Evolutionary conservation across 176 grass and related monocot genomes (phyloP), one percentile per base, ranked within the genome.

Genomic region (Carex kokanica): DNA sequence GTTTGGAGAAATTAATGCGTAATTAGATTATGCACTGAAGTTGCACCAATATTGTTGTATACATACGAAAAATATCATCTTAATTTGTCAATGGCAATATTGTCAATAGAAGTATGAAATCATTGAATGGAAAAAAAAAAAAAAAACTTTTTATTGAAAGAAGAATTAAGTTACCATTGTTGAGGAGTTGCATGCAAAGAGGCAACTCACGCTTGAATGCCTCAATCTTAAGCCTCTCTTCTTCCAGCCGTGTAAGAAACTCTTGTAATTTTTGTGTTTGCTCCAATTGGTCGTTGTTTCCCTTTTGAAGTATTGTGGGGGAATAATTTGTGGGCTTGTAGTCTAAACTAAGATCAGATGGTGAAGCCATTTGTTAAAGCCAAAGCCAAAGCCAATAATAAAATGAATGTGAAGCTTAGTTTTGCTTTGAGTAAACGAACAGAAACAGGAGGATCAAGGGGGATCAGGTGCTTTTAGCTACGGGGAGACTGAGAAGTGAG

Each of bases 131-230:
- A 74, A 51, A 52, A 49, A n/a, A 51, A 32, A 61, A 25, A 15
- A 15, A 16, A 27, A 56, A 70, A 38, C 4, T 38, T 4, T 34
- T 2, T 49, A 59, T 24, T 71, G 82, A 70, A 53, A 27, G 61
- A 85, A 59, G 13, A 67, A 68, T 8, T 49, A 52, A 47, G 2
- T 62, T 80, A 99, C 97, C 89, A 75, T 99, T 89, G 79, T 90
- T 93, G 85, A 99, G 97, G 11, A 99, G 93, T 51, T 99, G 93
- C 97, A 99, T 95, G 83, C 97, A 99, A 25, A 99, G 86, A 23
- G 97, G 97, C 41, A 99, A 89, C 87, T 99, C 97, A 64, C 97
- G 97, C 86, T 96, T 99, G 88, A 99, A 99, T 57, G 93, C 97
- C 74, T 99, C 93, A 77, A 99, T 99, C 83, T 99, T 99, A 71